Evolutionary conservation across 1,139 yeast genomes (phyloP), one percentile per base, ranked within the genome.

Genomic region (Wickerhamiella infanticola): DNA sequence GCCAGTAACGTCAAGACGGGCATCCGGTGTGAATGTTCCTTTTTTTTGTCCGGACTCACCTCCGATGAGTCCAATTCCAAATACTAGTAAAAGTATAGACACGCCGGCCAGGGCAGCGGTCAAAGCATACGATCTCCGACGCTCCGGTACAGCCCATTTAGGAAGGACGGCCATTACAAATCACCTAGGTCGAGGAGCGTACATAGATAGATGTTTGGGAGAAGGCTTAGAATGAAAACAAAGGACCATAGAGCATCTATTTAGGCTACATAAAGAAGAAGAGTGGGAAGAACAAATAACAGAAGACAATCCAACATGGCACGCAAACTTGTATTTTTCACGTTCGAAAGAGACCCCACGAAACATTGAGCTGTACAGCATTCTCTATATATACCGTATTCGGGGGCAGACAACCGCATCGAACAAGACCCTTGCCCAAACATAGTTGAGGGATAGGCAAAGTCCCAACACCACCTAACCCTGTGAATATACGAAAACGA

Each of bases 1-100:
- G 3, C 73, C 75, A 7, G 37, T 40, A 13, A 41, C 39, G 29
- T 51, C 55, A 24, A 51, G 45, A n/a, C 33, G 3, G 9, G 41
- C 36, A 24, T 43, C 45, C 1, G 57, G 57, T 3, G 35, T 35
- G 38, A 46, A 53, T 1, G 54, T 54, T 24, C 52, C 52, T 11
- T 27, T 18, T 36, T 18, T 18, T 18, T 18, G 18, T 18, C 18
- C 18, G 18, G 18, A 18, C 7, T 29, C 33, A 29, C 33, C 33
- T 7, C 1, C 9, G 3, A 29, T 29, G 33, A 29, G 11, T 29
- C 11, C 11, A 7, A 29, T 7, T 7, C 9, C 33, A 29, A 29
- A 7, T 29, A 29, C 33, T 29, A 11, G 7, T 11, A 29, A 11
- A 29, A 29, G 33, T 29, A 29, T 29, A 1, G 33, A 7, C 11